Conservation (phyloP, 768 basidiomycete species). For the Tylopilus vinaceipallidus region DNA sequence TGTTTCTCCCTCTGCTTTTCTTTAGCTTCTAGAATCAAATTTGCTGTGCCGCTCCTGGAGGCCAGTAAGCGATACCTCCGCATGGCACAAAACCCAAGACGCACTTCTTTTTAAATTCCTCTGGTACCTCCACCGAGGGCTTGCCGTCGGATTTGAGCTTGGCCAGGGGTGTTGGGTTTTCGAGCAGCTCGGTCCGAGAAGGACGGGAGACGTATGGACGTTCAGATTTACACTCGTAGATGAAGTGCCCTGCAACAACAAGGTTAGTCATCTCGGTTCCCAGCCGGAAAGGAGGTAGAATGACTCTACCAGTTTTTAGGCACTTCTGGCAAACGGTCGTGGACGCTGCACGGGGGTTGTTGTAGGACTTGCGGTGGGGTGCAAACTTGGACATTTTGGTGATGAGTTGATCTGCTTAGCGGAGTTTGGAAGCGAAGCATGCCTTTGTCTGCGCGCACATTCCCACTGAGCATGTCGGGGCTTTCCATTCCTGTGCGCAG, state of each 20-base stretch:
- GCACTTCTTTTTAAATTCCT: conserved; percentile 85
- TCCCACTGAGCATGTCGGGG: too few relatives aligned
- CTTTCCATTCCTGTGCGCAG: conserved; percentile 10
- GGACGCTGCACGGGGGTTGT: conserved; percentile 59
- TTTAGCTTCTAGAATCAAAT: conserved; percentile 78
- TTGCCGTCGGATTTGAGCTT: conserved; percentile 70
- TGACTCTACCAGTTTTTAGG: conserved; percentile 53
- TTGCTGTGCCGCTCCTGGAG: conserved; percentile 72
- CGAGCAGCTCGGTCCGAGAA: conserved; percentile 81
- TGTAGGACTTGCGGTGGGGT: conserved; percentile 62
- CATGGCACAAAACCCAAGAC: conserved; percentile 23
- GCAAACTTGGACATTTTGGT: conserved; percentile 73
- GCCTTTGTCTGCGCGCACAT: background rate
- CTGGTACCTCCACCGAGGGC: conserved; percentile 82
- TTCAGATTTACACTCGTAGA: conserved; percentile 81
- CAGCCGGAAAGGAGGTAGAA: background rate
- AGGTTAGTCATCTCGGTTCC: background rate
- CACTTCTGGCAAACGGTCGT: conserved; percentile 85
- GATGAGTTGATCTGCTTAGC: conserved; percentile 6
- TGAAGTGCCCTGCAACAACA: conserved; percentile 70
- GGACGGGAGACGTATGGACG: conserved; percentile 88
- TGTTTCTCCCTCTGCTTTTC: conserved; percentile 68
- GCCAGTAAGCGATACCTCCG: conserved; percentile 2
- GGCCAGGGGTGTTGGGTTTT: conserved; percentile 66
- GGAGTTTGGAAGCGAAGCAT: conserved; percentile 9